Conservation (phyloP, 495 filamentous ascomycete genomes). For the Lepraria neglecta region DNA sequence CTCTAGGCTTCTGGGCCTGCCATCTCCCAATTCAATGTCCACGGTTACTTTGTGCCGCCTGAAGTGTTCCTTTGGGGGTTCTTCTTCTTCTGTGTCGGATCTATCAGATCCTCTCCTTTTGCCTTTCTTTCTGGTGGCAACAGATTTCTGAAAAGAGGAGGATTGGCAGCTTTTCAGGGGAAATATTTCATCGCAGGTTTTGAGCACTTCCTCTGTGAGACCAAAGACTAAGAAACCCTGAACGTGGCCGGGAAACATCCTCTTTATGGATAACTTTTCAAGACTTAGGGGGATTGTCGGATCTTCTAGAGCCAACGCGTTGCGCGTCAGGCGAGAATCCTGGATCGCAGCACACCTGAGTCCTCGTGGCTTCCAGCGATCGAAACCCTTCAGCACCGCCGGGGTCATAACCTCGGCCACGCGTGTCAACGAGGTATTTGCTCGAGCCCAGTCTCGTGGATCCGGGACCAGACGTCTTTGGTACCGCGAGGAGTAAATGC, state of each 20-base stretch:
- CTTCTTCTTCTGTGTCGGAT: neutral
- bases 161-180: neutral
- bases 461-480: conserved; percentile 6
- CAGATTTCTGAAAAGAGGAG: neutral
- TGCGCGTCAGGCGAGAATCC: neutral
- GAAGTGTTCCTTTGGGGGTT: neutral
- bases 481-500: conserved; percentile 7
- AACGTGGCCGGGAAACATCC: neutral
- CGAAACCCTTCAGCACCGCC: conserved; percentile 6
- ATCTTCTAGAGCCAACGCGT: neutral
- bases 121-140: neutral
- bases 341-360: neutral
- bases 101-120: neutral
- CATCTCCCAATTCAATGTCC: neutral
- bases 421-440: conserved; percentile 8
- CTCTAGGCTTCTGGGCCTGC: neutral
- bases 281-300: neutral
- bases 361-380: conserved; percentile 1
- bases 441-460: conserved; percentile 5
- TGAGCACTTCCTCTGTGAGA: conserved; percentile 8
- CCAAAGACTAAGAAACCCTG: conserved; percentile 15
- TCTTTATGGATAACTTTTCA: neutral
- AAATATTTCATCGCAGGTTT: neutral
- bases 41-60: neutral
- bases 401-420: conserved; percentile 13